Base-by-base conservation (phyloP, 139 green algal species). In the Asterochloris sp. region DNA sequence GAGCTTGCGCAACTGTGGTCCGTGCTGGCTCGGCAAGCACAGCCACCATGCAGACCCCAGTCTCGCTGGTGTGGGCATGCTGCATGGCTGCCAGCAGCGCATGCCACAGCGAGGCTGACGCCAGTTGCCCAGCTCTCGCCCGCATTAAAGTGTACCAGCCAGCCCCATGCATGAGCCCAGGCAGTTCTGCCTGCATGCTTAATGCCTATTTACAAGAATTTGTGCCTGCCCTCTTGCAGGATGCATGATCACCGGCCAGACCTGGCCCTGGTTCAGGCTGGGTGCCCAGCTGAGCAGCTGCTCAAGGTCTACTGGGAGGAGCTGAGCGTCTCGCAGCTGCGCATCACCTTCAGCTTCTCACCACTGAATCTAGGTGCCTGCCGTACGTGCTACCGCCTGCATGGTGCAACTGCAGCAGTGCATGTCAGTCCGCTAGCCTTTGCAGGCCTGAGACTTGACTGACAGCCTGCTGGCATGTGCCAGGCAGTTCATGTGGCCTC, bases 231-330 rank as follows among this genome's bases (percentile, higher is more conserved):
- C 23, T 69, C n/a, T 47, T 69, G 76, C 60, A 12, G 21, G 8
- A 10, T 61, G 23, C 21, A 16, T 61, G 60, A 24, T 16, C 76
- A 80, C 54, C 60, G 68, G 76, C 76, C 76, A 38, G 76, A 80
- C 12, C 76, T 80, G 21, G 38, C 68, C 24, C 24, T 80, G 76
- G 24, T 80, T 14, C 67, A 62, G n/a, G 76, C 76, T 80, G 76
- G 76, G 13, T 13, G 76, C 76, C 21, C 60, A 15, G 60, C 38
- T 12, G 68, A n/a, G 23, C 54, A 54, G 62, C 69, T 85, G 74
- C 74, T 80, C 28, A 94, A 94, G 83, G 74, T 92, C 27, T 94
- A 95, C 82, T 89, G 94, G 62, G 88, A 92, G 69, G 28, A 85
- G 15, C 73, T 92, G 66, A 63, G 71, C 21, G 84, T 96, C n/a